Conservation (phyloP, 345 rosid genomes). For the Populus ilicifolia region DNA sequence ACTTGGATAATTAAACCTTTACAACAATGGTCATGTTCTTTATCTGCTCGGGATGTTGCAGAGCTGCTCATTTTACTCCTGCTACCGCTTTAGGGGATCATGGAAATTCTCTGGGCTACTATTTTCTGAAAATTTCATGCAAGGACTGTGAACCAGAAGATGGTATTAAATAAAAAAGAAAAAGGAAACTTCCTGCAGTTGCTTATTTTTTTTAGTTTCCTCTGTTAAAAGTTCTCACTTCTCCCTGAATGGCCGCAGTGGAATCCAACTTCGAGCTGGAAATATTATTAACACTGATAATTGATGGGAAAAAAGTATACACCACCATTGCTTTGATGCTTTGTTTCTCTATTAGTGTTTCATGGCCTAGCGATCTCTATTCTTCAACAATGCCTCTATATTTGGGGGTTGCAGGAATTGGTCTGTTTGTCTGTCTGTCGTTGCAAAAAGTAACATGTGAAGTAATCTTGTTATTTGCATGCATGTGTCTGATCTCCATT, state of each 20-base stretch:
- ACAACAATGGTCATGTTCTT: not conserved
- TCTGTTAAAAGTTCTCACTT: not conserved
- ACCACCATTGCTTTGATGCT: not conserved
- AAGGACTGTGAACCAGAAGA: not conserved
- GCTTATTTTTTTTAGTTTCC: not conserved
- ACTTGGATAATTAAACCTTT: not conserved
- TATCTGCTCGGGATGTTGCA: not conserved
- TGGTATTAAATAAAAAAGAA: not conserved
- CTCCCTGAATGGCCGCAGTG: not conserved
- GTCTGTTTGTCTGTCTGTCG: constrained; percentile 36
- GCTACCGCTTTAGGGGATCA: not conserved
- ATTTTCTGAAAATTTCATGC: not conserved
- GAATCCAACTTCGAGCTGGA: not conserved
- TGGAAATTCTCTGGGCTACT: not conserved
- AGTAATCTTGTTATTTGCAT: constrained; percentile 43
- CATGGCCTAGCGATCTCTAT: constrained; percentile 30
- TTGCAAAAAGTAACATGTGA: constrained; percentile 51
- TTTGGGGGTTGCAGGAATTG: constrained; percentile 69
- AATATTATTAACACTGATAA: not conserved
- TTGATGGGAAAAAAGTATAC: not conserved
- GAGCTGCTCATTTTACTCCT: not conserved
- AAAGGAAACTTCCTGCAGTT: not conserved
- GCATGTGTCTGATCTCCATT: constrained; percentile 22
- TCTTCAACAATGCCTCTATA: constrained; percentile 56
- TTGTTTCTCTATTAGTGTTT: constrained; percentile 20